phyloP scores from a whole-genome alignment of 768 basidiomycete species.

The Termitomyces heimii region DNA sequence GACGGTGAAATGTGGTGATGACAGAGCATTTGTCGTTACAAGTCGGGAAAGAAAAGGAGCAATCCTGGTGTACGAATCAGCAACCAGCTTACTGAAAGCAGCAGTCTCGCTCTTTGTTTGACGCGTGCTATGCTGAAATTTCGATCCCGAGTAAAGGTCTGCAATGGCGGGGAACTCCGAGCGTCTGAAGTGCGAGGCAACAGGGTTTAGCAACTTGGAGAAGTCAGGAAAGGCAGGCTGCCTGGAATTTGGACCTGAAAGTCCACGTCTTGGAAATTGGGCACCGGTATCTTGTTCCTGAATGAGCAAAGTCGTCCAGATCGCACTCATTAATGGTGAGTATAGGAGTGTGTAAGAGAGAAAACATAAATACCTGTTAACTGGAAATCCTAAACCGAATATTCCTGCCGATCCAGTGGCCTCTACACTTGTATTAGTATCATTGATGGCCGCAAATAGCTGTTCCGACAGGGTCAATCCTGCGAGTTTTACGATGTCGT shows the following conservation, averaged over 20 bases:
- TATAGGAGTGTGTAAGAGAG: background rate
- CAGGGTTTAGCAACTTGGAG: conserved; percentile 11
- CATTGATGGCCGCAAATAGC: conserved; percentile 59
- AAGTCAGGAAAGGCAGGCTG: conserved; percentile 24
- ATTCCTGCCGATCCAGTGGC: conserved; percentile 59
- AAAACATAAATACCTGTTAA: conserved; percentile 46
- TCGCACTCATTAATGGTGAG: conserved; percentile 26
- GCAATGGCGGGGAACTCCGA: conserved; percentile 4
- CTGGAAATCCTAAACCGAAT: conserved; percentile 70
- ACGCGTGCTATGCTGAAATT: conserved; percentile 6
- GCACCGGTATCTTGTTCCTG: conserved; percentile 5
- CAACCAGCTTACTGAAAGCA: conserved; percentile 20
- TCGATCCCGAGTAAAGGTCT: background rate
- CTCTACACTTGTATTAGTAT: conserved; percentile 60
- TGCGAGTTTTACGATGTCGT: conserved; percentile 49
- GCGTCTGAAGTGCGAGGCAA: conserved; percentile 4
- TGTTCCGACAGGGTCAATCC: conserved; percentile 45
- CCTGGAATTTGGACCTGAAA: conserved; percentile 13
- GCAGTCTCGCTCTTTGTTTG: conserved; percentile 8
- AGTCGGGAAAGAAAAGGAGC: conserved; percentile 45
- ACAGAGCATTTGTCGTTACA: conserved; percentile 28
- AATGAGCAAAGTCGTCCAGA: conserved; percentile 37
- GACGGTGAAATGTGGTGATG: conserved; percentile 46
- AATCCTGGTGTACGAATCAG: conserved; percentile 35
- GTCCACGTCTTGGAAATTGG: background rate